These are phyloP conservation scores for Papiliotrema fonsecae DNA, from an alignment of 1,284 basidiomycete genomes.

Conservation along the genomic window DNA sequence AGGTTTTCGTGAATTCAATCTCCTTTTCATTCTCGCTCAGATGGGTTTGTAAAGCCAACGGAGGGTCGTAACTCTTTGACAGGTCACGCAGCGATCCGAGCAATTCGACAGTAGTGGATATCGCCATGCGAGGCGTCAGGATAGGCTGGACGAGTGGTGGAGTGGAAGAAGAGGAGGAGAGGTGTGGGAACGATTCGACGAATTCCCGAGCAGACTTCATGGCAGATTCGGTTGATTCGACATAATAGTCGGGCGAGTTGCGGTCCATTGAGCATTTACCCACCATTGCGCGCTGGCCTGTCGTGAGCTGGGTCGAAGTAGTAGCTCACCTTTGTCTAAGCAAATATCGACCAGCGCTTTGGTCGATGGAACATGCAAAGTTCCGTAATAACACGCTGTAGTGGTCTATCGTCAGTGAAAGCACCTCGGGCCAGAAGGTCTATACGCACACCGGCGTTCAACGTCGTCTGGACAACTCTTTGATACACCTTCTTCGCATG, in stretches of 20 bases:
- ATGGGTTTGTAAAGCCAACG: constrained; percentile 84
- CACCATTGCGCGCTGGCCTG: constrained; percentile 81
- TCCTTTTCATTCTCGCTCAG: constrained; percentile 81
- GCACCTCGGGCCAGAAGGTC: background rate
- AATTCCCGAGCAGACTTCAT: constrained; percentile 61
- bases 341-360: constrained; percentile 75
- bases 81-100: constrained; percentile 62
- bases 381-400: constrained; percentile 88
- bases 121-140: constrained; percentile 90
- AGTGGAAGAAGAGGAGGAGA: constrained; percentile 11
- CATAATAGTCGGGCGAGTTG: constrained; percentile 65
- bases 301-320: background rate
- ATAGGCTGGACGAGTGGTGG: constrained; percentile 71
- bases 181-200: constrained; percentile 59
- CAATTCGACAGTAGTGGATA: constrained; percentile 77
- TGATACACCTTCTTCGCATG: constrained; percentile 71
- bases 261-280: constrained; percentile 94
- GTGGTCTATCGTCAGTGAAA: constrained; percentile 61
- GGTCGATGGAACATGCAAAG: constrained; percentile 74
- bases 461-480: constrained; percentile 66
- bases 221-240: constrained; percentile 63
- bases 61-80: constrained; percentile 41
- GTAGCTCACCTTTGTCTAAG: constrained; percentile 56
- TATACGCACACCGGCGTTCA: constrained; percentile 66
- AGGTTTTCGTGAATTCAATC: constrained; percentile 59